phyloP scores from a whole-genome alignment of 2,329 filamentous ascomycete genomes.

The Alternaria postmessia region DNA sequence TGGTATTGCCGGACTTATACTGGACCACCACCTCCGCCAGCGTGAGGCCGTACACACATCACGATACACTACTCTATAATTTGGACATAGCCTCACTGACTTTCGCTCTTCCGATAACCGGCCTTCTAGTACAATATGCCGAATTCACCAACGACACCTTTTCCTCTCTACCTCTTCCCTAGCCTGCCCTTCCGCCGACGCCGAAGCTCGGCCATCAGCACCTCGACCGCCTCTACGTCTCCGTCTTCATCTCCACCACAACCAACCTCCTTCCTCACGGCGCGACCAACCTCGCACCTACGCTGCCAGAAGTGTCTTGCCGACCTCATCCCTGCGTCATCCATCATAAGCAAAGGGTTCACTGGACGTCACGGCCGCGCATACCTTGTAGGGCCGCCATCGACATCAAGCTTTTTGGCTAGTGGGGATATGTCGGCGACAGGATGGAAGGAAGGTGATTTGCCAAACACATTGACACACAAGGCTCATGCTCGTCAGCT shows the following conservation, averaged over 20 bases:
- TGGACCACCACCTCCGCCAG: not conserved
- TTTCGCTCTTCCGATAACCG: not conserved
- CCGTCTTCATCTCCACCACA: constrained; percentile 36
- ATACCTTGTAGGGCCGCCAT: constrained; percentile 65
- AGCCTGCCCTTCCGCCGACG: constrained; percentile 51
- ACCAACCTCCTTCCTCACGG: constrained; percentile 36
- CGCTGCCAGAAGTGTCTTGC: constrained; percentile 67
- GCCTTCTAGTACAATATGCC: constrained; percentile 11
- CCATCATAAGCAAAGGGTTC: constrained; percentile 71
- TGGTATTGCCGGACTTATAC: no score
- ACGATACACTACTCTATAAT: not conserved
- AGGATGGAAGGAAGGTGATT: constrained; percentile 38
- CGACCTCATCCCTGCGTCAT: constrained; percentile 65
- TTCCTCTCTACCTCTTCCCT: constrained; percentile 51
- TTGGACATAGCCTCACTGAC: not conserved
- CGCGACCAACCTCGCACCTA: constrained; percentile 61
- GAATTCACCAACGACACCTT: constrained; percentile 49
- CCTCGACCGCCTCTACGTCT: constrained; percentile 31
- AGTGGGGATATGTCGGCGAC: constrained; percentile 9
- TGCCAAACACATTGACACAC: constrained; percentile 67
- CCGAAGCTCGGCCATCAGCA: constrained; percentile 51
- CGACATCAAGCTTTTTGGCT: constrained; percentile 35
- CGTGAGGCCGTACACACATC: not conserved
- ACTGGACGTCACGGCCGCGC: constrained; percentile 70
- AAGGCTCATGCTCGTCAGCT: constrained; percentile 65